Evolutionary conservation across 805 yeast species (phyloP).

Genomic region (Blastobotrys peoriensis): DNA sequence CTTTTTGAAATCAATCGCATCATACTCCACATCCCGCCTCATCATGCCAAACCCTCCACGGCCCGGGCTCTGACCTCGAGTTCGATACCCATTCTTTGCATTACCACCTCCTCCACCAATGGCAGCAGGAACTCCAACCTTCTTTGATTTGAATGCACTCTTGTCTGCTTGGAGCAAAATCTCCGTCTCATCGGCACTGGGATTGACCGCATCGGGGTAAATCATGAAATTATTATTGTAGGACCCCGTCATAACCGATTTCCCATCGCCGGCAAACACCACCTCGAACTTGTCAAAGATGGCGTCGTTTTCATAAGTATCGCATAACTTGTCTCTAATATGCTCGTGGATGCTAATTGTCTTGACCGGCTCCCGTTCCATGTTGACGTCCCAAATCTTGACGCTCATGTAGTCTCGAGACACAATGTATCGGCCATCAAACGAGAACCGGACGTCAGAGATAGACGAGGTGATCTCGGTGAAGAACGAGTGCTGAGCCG

Average conservation of each 20-base stretch:
- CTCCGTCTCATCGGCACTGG: conserved; percentile 41
- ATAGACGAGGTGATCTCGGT: conserved; percentile 95
- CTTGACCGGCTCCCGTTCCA: conserved; percentile 92
- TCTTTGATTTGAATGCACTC: conserved; percentile 84
- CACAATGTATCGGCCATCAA: conserved; percentile 92
- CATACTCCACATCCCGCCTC: conserved; percentile 62
- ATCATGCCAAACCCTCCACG: conserved; percentile 36
- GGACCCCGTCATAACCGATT: conserved; percentile 92
- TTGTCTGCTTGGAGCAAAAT: conserved; percentile 95
- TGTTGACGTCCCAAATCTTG: conserved; percentile 95
- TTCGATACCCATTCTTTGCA: conserved; percentile 5
- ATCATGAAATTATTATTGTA: conserved; percentile 96
- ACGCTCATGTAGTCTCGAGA: conserved; percentile 96
- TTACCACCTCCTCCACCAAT: conserved; percentile 34
- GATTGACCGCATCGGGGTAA: conserved; percentile 66
- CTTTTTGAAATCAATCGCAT: conserved; percentile 87
- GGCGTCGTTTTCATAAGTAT: conserved; percentile 97
- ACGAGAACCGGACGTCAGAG: conserved; percentile 86
- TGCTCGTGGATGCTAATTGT: conserved; percentile 95
- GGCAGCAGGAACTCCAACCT: conserved; percentile 41
- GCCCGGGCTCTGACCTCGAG: conserved; percentile 11
- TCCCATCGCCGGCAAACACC: conserved; percentile 87
- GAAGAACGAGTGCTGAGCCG: conserved; percentile 88
- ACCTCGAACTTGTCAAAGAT: conserved; percentile 98
- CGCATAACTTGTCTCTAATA: conserved; percentile 86